Evolutionary conservation across 208 protist species (phyloP).

Genomic region (Acanthamoeba castellanii): DNA sequence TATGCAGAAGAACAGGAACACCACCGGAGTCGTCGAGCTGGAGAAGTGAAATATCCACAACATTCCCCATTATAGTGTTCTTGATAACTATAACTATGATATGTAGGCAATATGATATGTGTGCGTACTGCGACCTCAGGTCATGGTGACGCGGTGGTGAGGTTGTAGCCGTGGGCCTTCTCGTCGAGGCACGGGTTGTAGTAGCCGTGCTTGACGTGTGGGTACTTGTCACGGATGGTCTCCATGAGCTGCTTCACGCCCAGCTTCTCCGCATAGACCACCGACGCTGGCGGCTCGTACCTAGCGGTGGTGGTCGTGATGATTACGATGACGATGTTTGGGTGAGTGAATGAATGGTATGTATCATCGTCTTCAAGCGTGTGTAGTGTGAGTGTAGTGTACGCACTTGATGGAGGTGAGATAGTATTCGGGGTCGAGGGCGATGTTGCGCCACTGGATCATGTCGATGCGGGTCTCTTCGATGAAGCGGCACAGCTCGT

Average conservation of each 20-base stretch:
- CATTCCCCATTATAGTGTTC: too few species aligned
- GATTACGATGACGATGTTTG: too few species aligned
- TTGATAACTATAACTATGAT: too few species aligned
- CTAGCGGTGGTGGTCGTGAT: neutral
- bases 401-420: neutral
- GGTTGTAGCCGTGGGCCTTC: slow-evolving; percentile 40
- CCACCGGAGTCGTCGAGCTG: too few species aligned
- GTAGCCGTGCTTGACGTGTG: slow-evolving; percentile 8
- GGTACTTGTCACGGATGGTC: neutral
- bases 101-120: too few species aligned
- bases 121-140: too few species aligned
- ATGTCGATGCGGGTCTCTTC: slow-evolving; percentile 15
- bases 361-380: too few species aligned
- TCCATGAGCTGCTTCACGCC: slow-evolving; percentile 26
- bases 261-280: slow-evolving; percentile 35
- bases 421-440: slow-evolving; percentile 35
- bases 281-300: slow-evolving; percentile 21
- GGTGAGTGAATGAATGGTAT: too few species aligned
- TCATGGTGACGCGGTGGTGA: neutral
- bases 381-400: too few species aligned
- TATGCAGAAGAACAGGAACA: too few species aligned
- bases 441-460: slow-evolving; percentile 56
- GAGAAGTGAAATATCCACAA: too few species aligned
- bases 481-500: slow-evolving; percentile 34
- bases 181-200: slow-evolving; percentile 47